Evolutionary conservation across 805 yeast genomes (phyloP), one percentile per base, ranked within the genome.

Genomic region (Hanseniaspora vineae): DNA sequence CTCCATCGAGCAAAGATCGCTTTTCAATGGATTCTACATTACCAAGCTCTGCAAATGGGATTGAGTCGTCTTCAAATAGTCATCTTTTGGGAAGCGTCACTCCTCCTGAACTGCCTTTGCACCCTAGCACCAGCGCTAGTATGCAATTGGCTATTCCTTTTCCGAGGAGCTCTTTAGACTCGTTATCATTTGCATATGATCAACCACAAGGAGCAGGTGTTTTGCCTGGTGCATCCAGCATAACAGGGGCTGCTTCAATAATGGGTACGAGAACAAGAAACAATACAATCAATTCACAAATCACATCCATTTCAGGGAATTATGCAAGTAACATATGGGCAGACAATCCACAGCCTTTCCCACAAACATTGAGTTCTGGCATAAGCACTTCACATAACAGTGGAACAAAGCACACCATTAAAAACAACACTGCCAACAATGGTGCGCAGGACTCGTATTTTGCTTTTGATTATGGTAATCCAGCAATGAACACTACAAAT

Each of bases 201-300:
- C 37, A 51, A 35, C 42, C 53, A 14, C 55, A 58, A 11, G 29
- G 29, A n/a, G 8, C 29, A 8, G n/a, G 29, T 23, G 29, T 23
- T 23, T 23, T 23, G 8, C 29, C 29, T 23, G 29, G 29, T 23
- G 29, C 29, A 23, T 23, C 29, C 8, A 23, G 29, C 29, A 23
- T 23, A 23, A 23, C 29, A 23, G 29, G 17, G 6, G 42, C 19
- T n/a, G 12, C 20, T 13, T 18, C 23, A 11, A 5, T 15, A 11
- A 39, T 17, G 14, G 14, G 14, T 15, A 56, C 62, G 8, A 59
- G 68, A 47, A 58, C 66, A 19, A 58, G 68, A 48, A 57, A 63
- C 37, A 60, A 63, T 45, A 64, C 68, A 3, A 56, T 60, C 35
- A 57, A 62, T 1, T 64, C 68, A 4, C 67, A 64, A 51, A 57